A percentile compares a stretch with the other conserved stretches of the same genome.
Conservation (phyloP, 768 basidiomycete genomes). For the Clavaria fumosa region DNA sequence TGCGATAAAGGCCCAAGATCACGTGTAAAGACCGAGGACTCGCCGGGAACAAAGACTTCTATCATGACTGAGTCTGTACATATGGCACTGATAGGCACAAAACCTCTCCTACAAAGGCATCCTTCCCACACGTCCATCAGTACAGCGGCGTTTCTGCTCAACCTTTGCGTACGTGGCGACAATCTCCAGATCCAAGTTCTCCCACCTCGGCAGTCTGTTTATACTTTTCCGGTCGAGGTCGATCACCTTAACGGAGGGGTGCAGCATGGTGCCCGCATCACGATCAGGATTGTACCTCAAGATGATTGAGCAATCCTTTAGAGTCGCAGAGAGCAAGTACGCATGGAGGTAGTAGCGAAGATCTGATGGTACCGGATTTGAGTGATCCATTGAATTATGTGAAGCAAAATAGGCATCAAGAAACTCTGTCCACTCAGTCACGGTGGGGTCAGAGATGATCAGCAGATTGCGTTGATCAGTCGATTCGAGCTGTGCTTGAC, state of each 20-base stretch:
- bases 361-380: slow-evolving; percentile 24
- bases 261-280: slow-evolving; percentile 15
- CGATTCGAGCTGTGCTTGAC: slow-evolving; percentile 13
- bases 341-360: slow-evolving; percentile 54
- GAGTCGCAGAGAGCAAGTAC: slow-evolving; percentile 78
- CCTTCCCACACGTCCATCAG: slow-evolving; percentile 4
- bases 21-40: too few relatives aligned
- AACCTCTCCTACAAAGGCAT: too few relatives aligned
- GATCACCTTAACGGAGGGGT: slow-evolving; percentile 65
- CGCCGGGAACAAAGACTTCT: too few relatives aligned
- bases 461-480: slow-evolving; percentile 5
- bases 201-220: slow-evolving; percentile 52
- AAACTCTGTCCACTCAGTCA: slow-evolving; percentile 54
- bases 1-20: too few relatives aligned
- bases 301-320: slow-evolving; percentile 85
- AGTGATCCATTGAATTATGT: slow-evolving; percentile 21
- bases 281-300: slow-evolving; percentile 20
- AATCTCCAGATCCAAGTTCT: slow-evolving; percentile 55
- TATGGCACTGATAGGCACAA: too few relatives aligned
- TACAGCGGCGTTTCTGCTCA: slow-evolving; percentile 9
- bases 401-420: slow-evolving; percentile 34
- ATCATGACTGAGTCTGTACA: too few relatives aligned
- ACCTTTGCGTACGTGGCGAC: slow-evolving; percentile 25
- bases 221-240: slow-evolving; percentile 78
- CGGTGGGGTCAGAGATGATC: slow-evolving; percentile 34